A percentile compares a stretch with the other conserved stretches of the same genome.
phyloP scores from a whole-genome alignment of 2,329 filamentous ascomycete genomes.

The Neoascochyta sp. region DNA sequence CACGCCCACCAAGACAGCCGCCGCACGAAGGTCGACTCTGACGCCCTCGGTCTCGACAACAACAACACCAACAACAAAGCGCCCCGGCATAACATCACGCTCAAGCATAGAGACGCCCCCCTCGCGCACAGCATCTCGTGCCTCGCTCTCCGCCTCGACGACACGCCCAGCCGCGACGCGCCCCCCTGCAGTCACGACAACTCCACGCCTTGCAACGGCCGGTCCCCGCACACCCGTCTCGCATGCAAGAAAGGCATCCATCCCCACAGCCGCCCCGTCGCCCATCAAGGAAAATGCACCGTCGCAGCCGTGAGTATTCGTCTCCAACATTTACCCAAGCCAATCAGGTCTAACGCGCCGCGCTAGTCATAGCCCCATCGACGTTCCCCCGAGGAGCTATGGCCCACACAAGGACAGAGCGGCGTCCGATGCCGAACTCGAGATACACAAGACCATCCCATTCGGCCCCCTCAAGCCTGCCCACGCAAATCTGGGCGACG shows the following conservation, averaged over 20 bases:
- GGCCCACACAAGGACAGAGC: slow-evolving; percentile 32
- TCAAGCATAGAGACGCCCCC: slow-evolving; percentile 21
- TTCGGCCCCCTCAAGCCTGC: slow-evolving; percentile 28
- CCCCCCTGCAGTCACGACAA: slow-evolving; percentile 18
- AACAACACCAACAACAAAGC: slow-evolving; percentile 22
- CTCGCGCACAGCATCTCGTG: slow-evolving; percentile 24
- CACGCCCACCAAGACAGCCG: slow-evolving; percentile 22
- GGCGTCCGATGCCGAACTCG: slow-evolving; percentile 36
- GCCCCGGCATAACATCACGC: slow-evolving; percentile 26
- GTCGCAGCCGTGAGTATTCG: slow-evolving; percentile 16
- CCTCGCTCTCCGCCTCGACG: slow-evolving; percentile 25
- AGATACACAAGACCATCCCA: slow-evolving; percentile 20
- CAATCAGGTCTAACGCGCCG: slow-evolving; percentile 1
- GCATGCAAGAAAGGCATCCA: slow-evolving; percentile 32
- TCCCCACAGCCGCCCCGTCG: slow-evolving; percentile 9
- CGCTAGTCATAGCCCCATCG: slow-evolving; percentile 18
- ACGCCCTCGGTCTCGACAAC: slow-evolving; percentile 17
- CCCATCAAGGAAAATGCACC: too few species aligned
- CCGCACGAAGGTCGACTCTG: slow-evolving; percentile 12
- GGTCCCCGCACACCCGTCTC: slow-evolving; percentile 13
- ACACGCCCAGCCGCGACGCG: slow-evolving; percentile 20
- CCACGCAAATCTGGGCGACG: slow-evolving; percentile 29
- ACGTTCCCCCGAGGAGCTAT: slow-evolving; percentile 22
- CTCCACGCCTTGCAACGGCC: slow-evolving; percentile 15
- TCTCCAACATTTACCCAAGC: background rate